Evolutionary conservation across 1,139 yeast genomes (phyloP), one percentile per base, ranked within the genome.

Genomic region (Lodderomyces pseudojiufengensis): DNA sequence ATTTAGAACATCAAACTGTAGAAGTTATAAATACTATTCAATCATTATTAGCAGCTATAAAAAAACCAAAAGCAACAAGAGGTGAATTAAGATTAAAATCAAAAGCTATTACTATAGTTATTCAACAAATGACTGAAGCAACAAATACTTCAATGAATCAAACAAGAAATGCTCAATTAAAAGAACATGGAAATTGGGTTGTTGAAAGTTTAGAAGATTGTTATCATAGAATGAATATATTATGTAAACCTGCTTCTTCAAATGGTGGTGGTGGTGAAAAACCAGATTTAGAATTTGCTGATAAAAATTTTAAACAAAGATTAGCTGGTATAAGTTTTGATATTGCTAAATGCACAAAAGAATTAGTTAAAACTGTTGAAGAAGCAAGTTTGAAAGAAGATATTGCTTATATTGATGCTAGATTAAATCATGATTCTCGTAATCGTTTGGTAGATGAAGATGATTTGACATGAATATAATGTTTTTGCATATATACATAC

Each of bases 301-400:
- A 88, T 55, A 85, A 90, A 57, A 84, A 84, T 47, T 83, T 87
- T 65, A 84, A 83, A 59, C 97, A 90, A 61, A 76, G 97, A 48
- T 75, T 92, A 46, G 97, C 97, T 0, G 97, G 97, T 2, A 84
- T 88, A 45, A 88, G 96, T 15, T 92, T 88, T 63, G 97, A 92
- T 56, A 86, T 90, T 65, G 97, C 97, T 32, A 87, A 92, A 60
- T 84, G 95, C 57, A 90, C 97, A 9, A 90, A 90, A 57, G 97
- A 90, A 59, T 73, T 90, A 55, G 97, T 90, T 24, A 90, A 88
- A 65, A 84, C 95, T 2, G 96, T 90, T 5, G 97, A 90, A 57
- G 97, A 88, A 54, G 95, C 95, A 20, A 84, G 92, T 54, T 66
- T 88, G 51, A 84, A 84, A 50, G 90, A 82, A 49, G 95, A 85